phyloP scores from a whole-genome alignment of 331 rosid genomes.

The Phaseolus coccineus region DNA sequence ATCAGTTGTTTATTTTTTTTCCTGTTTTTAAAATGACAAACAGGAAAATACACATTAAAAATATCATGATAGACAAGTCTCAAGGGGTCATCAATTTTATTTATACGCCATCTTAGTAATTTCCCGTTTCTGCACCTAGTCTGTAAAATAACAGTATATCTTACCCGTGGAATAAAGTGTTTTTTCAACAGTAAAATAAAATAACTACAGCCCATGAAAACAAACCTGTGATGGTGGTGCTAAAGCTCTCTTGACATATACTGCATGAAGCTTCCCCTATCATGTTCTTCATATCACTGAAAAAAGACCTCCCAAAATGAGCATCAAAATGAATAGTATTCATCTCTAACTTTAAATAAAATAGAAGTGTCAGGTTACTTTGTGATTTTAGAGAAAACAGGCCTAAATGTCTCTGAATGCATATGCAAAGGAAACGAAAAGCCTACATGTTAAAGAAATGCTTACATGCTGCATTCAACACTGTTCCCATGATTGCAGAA shows the following conservation, averaged over 20 bases:
- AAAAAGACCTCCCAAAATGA: constrained; percentile 43
- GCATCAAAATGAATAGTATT: constrained; percentile 4
- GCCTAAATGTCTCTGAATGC: neutral
- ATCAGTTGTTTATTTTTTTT: neutral
- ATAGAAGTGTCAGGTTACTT: neutral
- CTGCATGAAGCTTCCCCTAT: constrained; percentile 93
- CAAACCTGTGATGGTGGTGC: constrained; percentile 88
- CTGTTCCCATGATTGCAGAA: constrained; percentile 97
- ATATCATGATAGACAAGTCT: neutral
- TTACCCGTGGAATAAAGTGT: neutral
- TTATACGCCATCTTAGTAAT: neutral
- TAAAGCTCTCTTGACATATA: constrained; percentile 94
- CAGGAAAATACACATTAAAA: neutral
- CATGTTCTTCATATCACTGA: constrained; percentile 97
- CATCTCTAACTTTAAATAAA: neutral
- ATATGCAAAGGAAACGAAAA: constrained; percentile 10
- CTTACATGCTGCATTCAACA: constrained; percentile 96
- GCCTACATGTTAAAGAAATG: constrained; percentile 1
- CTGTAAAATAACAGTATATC: neutral
- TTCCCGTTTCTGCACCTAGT: neutral
- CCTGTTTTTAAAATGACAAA: neutral
- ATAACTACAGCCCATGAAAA: constrained; percentile 24
- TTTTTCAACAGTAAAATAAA: constrained; percentile 2
- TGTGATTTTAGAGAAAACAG: neutral
- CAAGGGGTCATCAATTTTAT: no score